These are phyloP conservation scores for Cladophialophora exuberans DNA, from an alignment of 2,329 filamentous ascomycete species.

Conservation along the genomic window DNA sequence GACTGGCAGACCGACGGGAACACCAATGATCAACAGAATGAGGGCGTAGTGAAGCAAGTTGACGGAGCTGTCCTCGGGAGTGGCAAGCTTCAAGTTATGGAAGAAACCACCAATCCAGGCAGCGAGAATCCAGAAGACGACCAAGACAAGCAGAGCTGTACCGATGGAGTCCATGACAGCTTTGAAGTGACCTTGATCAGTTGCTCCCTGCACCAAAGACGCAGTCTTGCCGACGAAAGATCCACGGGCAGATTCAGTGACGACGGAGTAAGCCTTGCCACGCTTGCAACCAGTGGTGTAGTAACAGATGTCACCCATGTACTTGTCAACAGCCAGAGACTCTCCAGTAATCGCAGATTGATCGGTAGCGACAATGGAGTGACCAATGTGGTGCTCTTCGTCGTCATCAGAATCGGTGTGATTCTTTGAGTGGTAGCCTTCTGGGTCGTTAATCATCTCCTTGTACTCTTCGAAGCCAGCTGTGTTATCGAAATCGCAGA, in stretches of 20 bases:
- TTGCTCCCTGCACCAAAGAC: conserved; percentile 71
- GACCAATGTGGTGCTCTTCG: conserved; percentile 65
- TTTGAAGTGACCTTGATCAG: conserved; percentile 79
- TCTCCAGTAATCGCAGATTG: conserved; percentile 82
- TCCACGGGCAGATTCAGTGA: conserved; percentile 67
- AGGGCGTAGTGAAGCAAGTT: conserved; percentile 70
- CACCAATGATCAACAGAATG: conserved; percentile 75
- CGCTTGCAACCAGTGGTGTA: conserved; percentile 83
- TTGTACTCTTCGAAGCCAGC: conserved; percentile 70
- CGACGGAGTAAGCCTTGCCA: conserved; percentile 73
- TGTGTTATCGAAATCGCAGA: conserved; percentile 71
- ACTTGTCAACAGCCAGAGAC: conserved; percentile 77
- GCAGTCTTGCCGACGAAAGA: conserved; percentile 80
- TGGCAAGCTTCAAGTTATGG: conserved; percentile 67
- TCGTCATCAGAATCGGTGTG: conserved; percentile 61
- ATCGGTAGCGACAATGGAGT: conserved; percentile 71
- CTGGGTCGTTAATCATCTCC: conserved; percentile 63
- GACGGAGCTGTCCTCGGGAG: conserved; percentile 60
- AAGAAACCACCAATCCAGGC: conserved; percentile 81
- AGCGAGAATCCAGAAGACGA: conserved; percentile 75
- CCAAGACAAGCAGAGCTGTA: conserved; percentile 72
- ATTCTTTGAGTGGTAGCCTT: conserved; percentile 63
- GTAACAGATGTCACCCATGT: conserved; percentile 75
- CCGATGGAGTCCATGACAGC: conserved; percentile 83
- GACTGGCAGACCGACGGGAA: conserved; percentile 77